Conservation (phyloP, 179 eudicot species). For the Carnegiea gigantea region DNA sequence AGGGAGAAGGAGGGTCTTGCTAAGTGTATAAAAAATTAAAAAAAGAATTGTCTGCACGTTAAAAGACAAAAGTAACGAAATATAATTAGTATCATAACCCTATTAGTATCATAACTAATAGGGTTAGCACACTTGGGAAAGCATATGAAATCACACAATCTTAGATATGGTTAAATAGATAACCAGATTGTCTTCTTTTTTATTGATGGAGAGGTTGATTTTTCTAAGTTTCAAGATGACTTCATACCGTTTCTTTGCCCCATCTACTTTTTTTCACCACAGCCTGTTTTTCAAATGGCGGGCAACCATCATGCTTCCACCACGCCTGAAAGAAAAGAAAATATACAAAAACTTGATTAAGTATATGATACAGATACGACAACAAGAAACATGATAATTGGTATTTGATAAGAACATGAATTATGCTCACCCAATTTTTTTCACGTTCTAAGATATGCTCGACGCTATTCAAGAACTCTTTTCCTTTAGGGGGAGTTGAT, state of each 20-base stretch:
- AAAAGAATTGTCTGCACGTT: no score
- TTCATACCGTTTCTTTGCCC: conserved; percentile 73
- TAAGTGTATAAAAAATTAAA: no score
- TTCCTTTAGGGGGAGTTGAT: conserved; percentile 91
- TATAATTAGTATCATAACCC: no score
- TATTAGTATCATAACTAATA: no score
- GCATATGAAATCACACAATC: no score
- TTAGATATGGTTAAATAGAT: no score
- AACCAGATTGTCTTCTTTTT: not conserved
- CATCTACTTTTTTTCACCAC: conserved; percentile 77
- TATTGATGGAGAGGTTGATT: not conserved
- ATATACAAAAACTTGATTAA: not conserved
- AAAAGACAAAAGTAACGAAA: no score
- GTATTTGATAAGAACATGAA: not conserved
- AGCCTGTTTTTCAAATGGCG: conserved; percentile 83
- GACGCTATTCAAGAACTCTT: conserved; percentile 73
- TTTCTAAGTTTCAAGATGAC: not conserved
- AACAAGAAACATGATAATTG: not conserved
- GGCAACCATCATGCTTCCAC: conserved; percentile 99
- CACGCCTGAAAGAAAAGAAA: conserved; percentile 57
- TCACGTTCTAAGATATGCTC: conserved; percentile 97
- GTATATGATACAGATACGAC: conserved; percentile 4
- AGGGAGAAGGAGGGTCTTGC: no score
- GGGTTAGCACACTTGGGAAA: no score
- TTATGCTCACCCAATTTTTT: conserved; percentile 79